A percentile compares a stretch with the other conserved stretches of the same genome.
phyloP scores from a whole-genome alignment of 805 yeast species.

The Spathaspora sp. region DNA sequence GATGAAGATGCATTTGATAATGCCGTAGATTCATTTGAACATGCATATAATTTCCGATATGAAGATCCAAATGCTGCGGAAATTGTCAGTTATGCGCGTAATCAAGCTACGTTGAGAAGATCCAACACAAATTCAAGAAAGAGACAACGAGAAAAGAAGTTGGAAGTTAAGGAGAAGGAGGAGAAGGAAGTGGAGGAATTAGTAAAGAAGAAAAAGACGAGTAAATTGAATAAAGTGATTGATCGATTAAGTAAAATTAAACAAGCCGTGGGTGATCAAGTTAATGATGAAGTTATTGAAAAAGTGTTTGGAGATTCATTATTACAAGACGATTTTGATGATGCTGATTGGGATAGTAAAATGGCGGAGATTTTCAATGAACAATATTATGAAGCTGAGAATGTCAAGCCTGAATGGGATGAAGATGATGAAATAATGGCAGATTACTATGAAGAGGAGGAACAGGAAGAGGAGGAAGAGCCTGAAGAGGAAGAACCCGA shows the following conservation, averaged over 20 bases:
- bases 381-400: slow-evolving; percentile 59
- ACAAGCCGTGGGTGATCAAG: slow-evolving; percentile 65
- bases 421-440: slow-evolving; percentile 31
- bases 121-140: slow-evolving; percentile 71
- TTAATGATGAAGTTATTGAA: slow-evolving; percentile 55
- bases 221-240: slow-evolving; percentile 72
- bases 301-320: slow-evolving; percentile 71
- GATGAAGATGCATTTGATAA: slow-evolving; percentile 88
- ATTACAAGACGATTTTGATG: slow-evolving; percentile 84
- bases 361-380: slow-evolving; percentile 85
- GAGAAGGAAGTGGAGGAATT: slow-evolving; percentile 55
- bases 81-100: slow-evolving; percentile 91
- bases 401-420: slow-evolving; percentile 38
- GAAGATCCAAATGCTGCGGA: slow-evolving; percentile 92
- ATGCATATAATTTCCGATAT: slow-evolving; percentile 89
- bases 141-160: slow-evolving; percentile 72
- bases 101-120: slow-evolving; percentile 87
- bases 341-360: slow-evolving; percentile 84
- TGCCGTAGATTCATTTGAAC: slow-evolving; percentile 87
- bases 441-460: slow-evolving; percentile 16
- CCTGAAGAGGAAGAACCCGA: slow-evolving; percentile 10
- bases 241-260: slow-evolving; percentile 64
- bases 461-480: slow-evolving; percentile 16
- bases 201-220: slow-evolving; percentile 66
- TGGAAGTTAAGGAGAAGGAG: slow-evolving; percentile 48